These are phyloP conservation scores for Blakeslea trispora DNA, from an alignment of 371 early-diverging fungal genomes.

Conservation along the genomic window DNA sequence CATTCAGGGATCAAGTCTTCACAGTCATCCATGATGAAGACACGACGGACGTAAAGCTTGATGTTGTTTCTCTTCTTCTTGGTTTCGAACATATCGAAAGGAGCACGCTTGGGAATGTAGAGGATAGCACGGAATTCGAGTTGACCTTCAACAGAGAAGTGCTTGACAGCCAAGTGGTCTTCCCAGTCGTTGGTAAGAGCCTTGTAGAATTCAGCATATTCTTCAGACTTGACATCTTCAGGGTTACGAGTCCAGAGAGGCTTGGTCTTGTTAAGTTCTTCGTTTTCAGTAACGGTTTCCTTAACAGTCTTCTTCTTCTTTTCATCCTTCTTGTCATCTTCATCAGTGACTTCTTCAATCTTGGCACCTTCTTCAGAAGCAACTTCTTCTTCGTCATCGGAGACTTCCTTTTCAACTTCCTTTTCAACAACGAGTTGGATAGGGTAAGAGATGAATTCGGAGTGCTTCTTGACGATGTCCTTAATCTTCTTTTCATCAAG, in stretches of 20 bases:
- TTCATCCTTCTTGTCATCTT: constrained; percentile 77
- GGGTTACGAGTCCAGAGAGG: constrained; percentile 89
- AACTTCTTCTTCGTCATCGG: constrained; percentile 73
- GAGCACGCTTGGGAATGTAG: constrained; percentile 77
- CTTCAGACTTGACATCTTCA: constrained; percentile 69
- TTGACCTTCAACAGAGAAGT: constrained; percentile 83
- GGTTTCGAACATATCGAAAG: constrained; percentile 64
- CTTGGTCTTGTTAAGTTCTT: constrained; percentile 72
- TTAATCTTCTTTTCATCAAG: constrained; percentile 58
- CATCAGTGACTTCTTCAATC: constrained; percentile 57
- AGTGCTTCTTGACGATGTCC: constrained; percentile 80
- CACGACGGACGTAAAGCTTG: constrained; percentile 84
- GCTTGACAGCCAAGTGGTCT: constrained; percentile 69
- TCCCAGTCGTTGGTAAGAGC: constrained; percentile 76
- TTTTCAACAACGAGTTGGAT: constrained; percentile 54
- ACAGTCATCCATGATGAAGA: constrained; percentile 89
- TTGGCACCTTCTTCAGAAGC: constrained; percentile 59
- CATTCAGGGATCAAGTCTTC: constrained; percentile 66
- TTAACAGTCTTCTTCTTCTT: constrained; percentile 71
- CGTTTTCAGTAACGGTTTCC: constrained; percentile 52
- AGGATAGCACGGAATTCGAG: constrained; percentile 79
- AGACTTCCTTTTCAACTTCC: constrained; percentile 84
- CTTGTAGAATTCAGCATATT: constrained; percentile 87
- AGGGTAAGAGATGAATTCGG: constrained; percentile 76
- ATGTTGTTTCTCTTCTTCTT: constrained; percentile 75